A percentile compares a stretch with the other conserved stretches of the same genome.
Evolutionary conservation across 2,329 filamentous ascomycete species (phyloP).

Genomic region (Plectosphaerella sp.): DNA sequence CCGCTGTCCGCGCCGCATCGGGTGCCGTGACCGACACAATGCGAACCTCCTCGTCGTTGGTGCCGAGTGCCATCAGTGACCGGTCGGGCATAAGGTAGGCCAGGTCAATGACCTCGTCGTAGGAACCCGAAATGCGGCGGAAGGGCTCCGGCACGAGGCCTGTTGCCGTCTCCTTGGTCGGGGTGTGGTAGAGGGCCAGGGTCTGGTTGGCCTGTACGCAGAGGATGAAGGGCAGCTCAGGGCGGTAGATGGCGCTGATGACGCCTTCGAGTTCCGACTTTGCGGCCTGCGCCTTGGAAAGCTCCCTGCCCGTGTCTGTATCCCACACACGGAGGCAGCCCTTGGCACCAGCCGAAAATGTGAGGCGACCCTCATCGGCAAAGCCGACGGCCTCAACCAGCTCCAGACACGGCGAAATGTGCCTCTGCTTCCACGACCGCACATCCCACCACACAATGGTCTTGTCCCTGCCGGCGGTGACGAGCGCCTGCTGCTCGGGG

Average conservation of each 20-base stretch:
- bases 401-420: constrained; percentile 80
- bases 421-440: constrained; percentile 75
- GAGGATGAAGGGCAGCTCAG: constrained; percentile 65
- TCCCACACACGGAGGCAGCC: constrained; percentile 83
- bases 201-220: constrained; percentile 89
- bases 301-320: constrained; percentile 68
- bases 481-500: constrained; percentile 64
- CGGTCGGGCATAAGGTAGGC: constrained; percentile 78
- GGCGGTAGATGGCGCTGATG: constrained; percentile 64
- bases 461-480: constrained; percentile 88
- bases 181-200: constrained; percentile 63
- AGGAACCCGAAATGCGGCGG: constrained; percentile 86
- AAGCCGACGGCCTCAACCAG: constrained; percentile 83
- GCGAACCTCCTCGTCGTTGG: constrained; percentile 90
- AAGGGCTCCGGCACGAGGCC: constrained; percentile 42
- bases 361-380: constrained; percentile 62
- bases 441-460: constrained; percentile 91
- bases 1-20: constrained; percentile 18
- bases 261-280: constrained; percentile 63
- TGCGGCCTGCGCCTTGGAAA: constrained; percentile 67
- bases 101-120: constrained; percentile 96
- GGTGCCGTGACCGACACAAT: constrained; percentile 67
- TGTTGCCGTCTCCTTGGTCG: constrained; percentile 28
- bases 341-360: constrained; percentile 81
- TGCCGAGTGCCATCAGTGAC: constrained; percentile 82